A percentile compares a stretch with the other conserved stretches of the same genome.
Evolutionary conservation across 495 filamentous ascomycete species (phyloP).

Genomic region (Podospora appendiculata): DNA sequence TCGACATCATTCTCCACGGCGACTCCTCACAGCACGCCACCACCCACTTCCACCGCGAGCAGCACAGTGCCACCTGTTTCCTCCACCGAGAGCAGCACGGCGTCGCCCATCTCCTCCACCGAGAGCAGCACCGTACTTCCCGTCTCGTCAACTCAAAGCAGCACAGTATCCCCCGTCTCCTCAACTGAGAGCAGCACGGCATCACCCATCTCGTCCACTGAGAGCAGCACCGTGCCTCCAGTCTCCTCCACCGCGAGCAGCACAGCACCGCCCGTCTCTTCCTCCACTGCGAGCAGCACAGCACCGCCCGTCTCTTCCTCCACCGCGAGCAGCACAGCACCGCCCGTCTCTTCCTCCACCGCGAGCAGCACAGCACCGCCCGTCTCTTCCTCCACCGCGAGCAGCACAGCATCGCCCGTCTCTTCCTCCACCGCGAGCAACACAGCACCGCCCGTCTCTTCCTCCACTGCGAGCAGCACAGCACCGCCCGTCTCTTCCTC

Average conservation of each 20-base stretch:
- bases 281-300: not conserved
- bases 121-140: no score
- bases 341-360: not conserved
- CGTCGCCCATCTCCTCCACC: not conserved
- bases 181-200: no score
- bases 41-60: conserved; percentile 1
- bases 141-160: not conserved
- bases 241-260: no score
- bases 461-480: not conserved
- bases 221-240: conserved; percentile 11
- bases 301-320: no score
- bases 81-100: not conserved
- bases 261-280: not conserved
- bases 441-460: not conserved
- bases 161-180: conserved; percentile 18
- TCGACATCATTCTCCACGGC: not conserved
- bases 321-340: not conserved
- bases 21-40: not conserved
- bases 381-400: not conserved
- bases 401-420: conserved; percentile 17
- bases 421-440: not conserved
- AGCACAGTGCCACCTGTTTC: not conserved
- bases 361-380: conserved; percentile 3
- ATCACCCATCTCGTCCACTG: not conserved
- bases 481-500: not conserved